Evolutionary conservation across 208 protist species (phyloP).

Genomic region (Acanthamoeba divionensis): DNA sequence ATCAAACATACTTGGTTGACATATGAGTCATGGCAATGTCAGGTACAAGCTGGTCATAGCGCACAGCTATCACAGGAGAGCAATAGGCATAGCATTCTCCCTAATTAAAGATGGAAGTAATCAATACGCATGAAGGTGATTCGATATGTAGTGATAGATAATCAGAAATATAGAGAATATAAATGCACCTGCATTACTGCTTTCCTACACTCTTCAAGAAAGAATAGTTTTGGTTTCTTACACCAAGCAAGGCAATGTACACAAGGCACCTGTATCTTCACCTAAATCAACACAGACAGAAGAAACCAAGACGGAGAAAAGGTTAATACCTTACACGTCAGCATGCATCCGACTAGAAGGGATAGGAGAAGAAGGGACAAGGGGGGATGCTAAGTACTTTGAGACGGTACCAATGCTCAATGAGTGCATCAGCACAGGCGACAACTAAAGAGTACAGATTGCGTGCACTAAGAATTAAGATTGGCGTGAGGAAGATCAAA

Average conservation of each 20-base stretch:
- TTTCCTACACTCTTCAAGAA: background rate
- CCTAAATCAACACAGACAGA: background rate
- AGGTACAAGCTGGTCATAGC: conserved; percentile 27
- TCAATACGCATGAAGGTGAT: too few species aligned
- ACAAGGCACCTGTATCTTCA: background rate
- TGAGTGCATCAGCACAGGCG: background rate
- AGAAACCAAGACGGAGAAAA: background rate
- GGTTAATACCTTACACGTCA: too few species aligned
- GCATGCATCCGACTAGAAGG: too few species aligned
- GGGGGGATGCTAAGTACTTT: background rate
- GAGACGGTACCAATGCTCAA: conserved; percentile 4
- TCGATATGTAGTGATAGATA: too few species aligned
- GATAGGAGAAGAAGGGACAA: background rate
- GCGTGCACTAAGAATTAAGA: background rate
- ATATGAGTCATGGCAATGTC: background rate
- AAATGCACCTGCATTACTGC: background rate
- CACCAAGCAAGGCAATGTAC: background rate
- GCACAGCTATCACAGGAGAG: background rate
- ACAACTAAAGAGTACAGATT: background rate
- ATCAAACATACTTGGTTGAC: background rate
- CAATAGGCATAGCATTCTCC: background rate
- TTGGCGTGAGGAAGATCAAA: conserved; percentile 41
- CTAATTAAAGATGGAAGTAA: too few species aligned
- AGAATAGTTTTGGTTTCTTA: background rate
- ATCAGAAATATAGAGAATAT: too few species aligned